A percentile compares a stretch with the other conserved stretches of the same genome.
Evolutionary conservation across 768 basidiomycete genomes (phyloP).

Genomic region (Hirschioporus abietinus): DNA sequence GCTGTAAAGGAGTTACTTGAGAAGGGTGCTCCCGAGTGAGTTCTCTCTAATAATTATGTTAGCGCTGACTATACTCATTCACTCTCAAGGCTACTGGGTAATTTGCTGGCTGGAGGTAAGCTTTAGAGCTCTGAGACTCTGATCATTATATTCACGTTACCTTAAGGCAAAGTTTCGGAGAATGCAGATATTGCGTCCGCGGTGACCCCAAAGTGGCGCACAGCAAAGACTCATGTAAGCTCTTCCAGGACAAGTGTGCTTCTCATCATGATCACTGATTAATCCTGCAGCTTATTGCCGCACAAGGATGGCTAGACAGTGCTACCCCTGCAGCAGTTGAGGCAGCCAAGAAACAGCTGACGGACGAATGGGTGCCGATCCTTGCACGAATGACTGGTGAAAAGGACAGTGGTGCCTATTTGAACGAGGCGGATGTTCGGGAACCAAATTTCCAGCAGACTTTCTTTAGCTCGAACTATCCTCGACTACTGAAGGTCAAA

Average conservation of each 20-base stretch:
- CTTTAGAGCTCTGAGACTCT: not conserved
- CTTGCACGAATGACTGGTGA: conserved; percentile 23
- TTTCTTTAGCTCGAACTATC: conserved; percentile 32
- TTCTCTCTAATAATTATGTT: not conserved
- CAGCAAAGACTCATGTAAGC: conserved; percentile 32
- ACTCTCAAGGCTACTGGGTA: conserved; percentile 7
- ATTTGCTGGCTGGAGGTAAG: conserved; percentile 13
- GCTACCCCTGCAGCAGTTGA: conserved; percentile 12
- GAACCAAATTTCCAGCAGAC: conserved; percentile 28
- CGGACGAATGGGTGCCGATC: conserved; percentile 21
- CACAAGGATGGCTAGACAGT: conserved; percentile 1
- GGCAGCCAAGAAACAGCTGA: conserved; percentile 19
- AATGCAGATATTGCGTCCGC: conserved; percentile 29
- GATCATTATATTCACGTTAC: not conserved
- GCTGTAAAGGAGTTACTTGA: conserved; percentile 3
- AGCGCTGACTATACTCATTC: not conserved
- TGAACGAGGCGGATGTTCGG: conserved; percentile 29
- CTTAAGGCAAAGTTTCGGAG: conserved; percentile 26
- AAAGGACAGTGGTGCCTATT: conserved; percentile 26
- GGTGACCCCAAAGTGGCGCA: conserved; percentile 31
- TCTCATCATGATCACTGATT: not conserved
- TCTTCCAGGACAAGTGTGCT: not conserved
- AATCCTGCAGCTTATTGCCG: conserved; percentile 2
- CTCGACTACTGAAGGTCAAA: conserved; percentile 26
- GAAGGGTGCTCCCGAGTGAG: not conserved